A percentile compares a stretch with the other conserved stretches of the same genome.
Conservation (phyloP, 23 red algal species). For the Chondrus crispus region DNA sequence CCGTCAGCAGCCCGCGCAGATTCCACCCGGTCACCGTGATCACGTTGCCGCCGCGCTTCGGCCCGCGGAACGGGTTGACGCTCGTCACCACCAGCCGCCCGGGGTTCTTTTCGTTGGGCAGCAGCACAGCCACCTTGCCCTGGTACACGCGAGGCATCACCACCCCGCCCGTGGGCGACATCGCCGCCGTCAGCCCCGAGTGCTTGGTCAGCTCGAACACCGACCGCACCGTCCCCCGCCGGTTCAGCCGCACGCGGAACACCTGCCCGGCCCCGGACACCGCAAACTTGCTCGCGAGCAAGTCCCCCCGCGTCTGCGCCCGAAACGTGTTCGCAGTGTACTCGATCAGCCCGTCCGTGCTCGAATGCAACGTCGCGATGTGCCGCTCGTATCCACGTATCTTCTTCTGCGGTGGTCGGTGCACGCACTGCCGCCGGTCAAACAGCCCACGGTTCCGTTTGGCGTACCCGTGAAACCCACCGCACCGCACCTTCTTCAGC, state of each 20-base stretch:
- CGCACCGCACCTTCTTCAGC: conserved; percentile 37
- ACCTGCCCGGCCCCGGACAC: conserved; percentile 42
- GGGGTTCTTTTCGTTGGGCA: conserved; percentile 55
- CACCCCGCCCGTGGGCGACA: conserved; percentile 53
- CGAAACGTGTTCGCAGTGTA: conserved; percentile 66
- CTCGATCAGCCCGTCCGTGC: conserved; percentile 56
- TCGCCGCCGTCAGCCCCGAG: conserved; percentile 50
- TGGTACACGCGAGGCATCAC: conserved; percentile 71
- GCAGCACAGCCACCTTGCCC: conserved; percentile 59
- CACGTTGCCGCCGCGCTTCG: conserved; percentile 56
- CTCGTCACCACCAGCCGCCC: conserved; percentile 48
- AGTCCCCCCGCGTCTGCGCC: conserved; percentile 49
- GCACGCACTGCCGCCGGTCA: conserved; percentile 37
- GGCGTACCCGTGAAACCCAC: conserved; percentile 58
- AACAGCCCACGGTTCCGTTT: conserved; percentile 64
- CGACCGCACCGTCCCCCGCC: conserved; percentile 26
- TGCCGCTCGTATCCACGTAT: conserved; percentile 34
- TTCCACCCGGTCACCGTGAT: conserved; percentile 66
- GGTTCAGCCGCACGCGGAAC: conserved; percentile 35
- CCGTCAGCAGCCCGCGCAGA: conserved; percentile 22
- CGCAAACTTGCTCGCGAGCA: conserved; percentile 71
- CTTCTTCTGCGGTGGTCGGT: conserved; percentile 25
- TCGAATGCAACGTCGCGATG: conserved; percentile 62
- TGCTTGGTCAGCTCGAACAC: conserved; percentile 37
- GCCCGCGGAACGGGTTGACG: conserved; percentile 66